Evolutionary conservation across 1,284 basidiomycete genomes (phyloP).

Genomic region (Heterobasidion annosum): DNA sequence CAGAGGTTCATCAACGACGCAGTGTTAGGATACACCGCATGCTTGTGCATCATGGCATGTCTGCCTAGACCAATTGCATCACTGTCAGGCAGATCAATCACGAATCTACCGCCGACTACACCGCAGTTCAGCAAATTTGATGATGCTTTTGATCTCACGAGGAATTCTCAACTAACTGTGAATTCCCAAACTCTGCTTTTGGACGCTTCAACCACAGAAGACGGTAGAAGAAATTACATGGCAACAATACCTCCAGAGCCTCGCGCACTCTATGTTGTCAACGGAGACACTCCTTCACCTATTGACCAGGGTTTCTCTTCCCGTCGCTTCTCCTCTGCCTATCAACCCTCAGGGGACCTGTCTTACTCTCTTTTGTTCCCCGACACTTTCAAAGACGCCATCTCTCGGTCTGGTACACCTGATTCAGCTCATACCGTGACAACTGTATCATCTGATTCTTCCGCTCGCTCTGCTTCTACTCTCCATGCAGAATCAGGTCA

Average conservation of each 20-base stretch:
- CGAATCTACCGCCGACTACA: not conserved
- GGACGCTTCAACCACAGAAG: not conserved
- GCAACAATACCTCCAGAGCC: not conserved
- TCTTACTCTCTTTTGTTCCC: slow-evolving; percentile 8
- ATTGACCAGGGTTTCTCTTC: not conserved
- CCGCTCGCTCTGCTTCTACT: not conserved
- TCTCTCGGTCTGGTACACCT: slow-evolving; percentile 13
- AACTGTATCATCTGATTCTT: no score
- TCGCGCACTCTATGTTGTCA: not conserved
- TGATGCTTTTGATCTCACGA: no score
- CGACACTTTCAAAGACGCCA: slow-evolving; percentile 15
- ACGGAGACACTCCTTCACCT: not conserved
- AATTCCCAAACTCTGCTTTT: not conserved
- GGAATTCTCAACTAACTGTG: not conserved
- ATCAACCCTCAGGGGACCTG: not conserved
- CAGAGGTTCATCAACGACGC: not conserved
- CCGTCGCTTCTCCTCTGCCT: not conserved
- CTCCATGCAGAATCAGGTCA: slow-evolving; percentile 2
- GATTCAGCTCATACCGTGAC: slow-evolving; percentile 9
- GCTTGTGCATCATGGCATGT: not conserved
- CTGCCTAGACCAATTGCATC: not conserved
- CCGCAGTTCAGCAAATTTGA: not conserved
- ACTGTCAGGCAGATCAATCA: not conserved
- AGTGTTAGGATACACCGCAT: slow-evolving; percentile 22
- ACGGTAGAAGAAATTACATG: not conserved